Conservation (phyloP, 2,329 filamentous ascomycete genomes). For the Aureobasidium subglaciale region DNA sequence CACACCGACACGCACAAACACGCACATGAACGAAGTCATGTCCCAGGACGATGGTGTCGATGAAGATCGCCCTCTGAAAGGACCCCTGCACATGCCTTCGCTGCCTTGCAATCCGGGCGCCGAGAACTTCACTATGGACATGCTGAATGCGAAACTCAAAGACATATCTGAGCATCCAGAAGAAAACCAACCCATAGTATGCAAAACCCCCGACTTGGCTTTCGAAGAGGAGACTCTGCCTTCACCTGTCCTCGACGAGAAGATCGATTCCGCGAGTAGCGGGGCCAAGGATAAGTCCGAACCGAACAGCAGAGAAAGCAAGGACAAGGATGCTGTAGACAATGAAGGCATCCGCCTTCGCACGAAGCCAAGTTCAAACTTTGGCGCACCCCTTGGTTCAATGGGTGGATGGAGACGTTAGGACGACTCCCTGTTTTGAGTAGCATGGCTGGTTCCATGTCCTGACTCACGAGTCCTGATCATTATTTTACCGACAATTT, state of each 20-base stretch:
- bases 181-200: conserved; percentile 25
- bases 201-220: conserved; percentile 6
- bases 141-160: conserved; percentile 26
- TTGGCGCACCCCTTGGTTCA: conserved; percentile 30
- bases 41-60: conserved; percentile 22
- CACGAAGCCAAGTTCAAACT: conserved; percentile 31
- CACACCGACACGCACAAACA: conserved; percentile 31
- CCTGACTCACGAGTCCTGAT: not conserved
- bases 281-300: not conserved
- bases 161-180: conserved; percentile 29
- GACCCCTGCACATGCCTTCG: conserved; percentile 30
- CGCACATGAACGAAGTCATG: conserved; percentile 27
- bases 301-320: not conserved
- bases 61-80: conserved; percentile 27
- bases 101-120: conserved; percentile 27
- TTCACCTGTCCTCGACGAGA: not conserved
- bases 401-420: conserved; percentile 24
- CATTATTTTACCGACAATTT: not conserved
- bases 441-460: not conserved
- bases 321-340: conserved; percentile 12
- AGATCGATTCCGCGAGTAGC: conserved; percentile 11
- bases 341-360: conserved; percentile 30
- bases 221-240: not conserved
- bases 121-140: conserved; percentile 30
- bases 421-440: conserved; percentile 19